These are phyloP conservation scores for Annulohypoxylon truncatum DNA, from an alignment of 2,329 filamentous ascomycete species.

Conservation along the genomic window DNA sequence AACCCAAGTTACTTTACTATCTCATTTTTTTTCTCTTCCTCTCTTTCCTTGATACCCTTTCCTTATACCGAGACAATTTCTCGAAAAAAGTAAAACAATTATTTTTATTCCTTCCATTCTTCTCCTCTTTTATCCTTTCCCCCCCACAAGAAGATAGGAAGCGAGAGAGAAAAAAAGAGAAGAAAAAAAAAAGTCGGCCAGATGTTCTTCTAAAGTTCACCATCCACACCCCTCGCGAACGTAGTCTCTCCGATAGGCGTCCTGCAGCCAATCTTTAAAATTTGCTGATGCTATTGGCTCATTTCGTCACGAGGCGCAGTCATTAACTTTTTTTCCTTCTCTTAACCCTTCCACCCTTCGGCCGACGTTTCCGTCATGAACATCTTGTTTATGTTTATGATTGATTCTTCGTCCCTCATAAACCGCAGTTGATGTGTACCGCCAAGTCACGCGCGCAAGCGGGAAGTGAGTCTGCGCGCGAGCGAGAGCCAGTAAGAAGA, in stretches of 20 bases:
- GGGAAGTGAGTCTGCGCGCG: slow-evolving; percentile 39
- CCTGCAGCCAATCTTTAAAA: slow-evolving; percentile 42
- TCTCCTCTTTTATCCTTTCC: slow-evolving; percentile 2
- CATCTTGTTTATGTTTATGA: slow-evolving; percentile 40
- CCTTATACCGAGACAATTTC: slow-evolving; percentile 41
- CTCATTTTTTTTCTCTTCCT: slow-evolving; percentile 22
- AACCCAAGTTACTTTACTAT: slow-evolving; percentile 23
- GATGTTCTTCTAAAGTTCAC: slow-evolving; percentile 39
- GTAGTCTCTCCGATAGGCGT: slow-evolving; percentile 38
- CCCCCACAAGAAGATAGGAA: slow-evolving; percentile 23
- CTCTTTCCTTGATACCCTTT: slow-evolving; percentile 12
- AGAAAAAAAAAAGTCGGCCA: slow-evolving; percentile 20
- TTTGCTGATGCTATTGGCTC: slow-evolving; percentile 43
- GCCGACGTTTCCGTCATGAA: slow-evolving; percentile 40
- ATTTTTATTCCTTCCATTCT: slow-evolving; percentile 20
- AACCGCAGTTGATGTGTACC: slow-evolving; percentile 50
- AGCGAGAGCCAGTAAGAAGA: slow-evolving; percentile 33
- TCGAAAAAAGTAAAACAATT: slow-evolving; percentile 25
- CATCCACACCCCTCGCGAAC: slow-evolving; percentile 31
- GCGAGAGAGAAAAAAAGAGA: neutral
- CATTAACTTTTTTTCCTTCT: slow-evolving; percentile 41
- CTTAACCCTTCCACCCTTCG: slow-evolving; percentile 27
- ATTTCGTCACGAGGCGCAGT: slow-evolving; percentile 46
- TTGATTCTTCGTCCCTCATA: slow-evolving; percentile 38
- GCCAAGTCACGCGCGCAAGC: slow-evolving; percentile 36